Base-by-base conservation (phyloP, 176 grass and related monocot genomes). In the Paspalum vaginatum region DNA sequence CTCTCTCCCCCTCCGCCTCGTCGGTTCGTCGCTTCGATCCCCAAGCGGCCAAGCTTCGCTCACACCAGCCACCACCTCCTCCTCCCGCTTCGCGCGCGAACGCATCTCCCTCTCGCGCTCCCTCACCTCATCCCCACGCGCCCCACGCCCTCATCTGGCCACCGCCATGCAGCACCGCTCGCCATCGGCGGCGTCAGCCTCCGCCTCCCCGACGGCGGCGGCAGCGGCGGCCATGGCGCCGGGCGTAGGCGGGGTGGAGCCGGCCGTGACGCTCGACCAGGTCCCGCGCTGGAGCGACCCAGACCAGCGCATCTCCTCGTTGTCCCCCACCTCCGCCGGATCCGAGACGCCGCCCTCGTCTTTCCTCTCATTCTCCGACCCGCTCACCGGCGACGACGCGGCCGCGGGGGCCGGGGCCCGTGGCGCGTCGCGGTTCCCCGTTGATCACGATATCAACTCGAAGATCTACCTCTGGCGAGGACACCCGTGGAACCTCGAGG, bases 381-480 rank as follows among this genome's bases (percentile, higher is more conserved):
- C 88, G 27, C 74, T 90, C 48, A 83, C 79, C 5, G 50, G 83
- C 56, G 74, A 84, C 38, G 76, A 83, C 56, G 67, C 76, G 8
- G 89, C 79, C 55, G 83, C 86, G 11, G 86, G 38, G n/a, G 72
- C 73, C 2, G 88, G 71, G 13, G 76, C 65, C 17, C 84, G 81
- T n/a, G 79, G 47, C 32, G 57, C 71, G 5, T 95, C 88, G 5
- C 88, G 90, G 69, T 99, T 99, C 77, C 93, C 93, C 9, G 81
- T 95, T 17, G 90, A 95, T 83, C 79, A 90, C 13, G 82, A 90
- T 64, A 93, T 99, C 76, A 99, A 99, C 86, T 88, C 92, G 5
- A 88, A 78, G 84, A 91, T 99, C 75, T 99, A 91, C 48, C 93
- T 99, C 39, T 99, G 96, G 93, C 58, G 96, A 15, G 96, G 92